Conservation (phyloP, 352 stramenopile species). For the Phytophthora syringae region DNA sequence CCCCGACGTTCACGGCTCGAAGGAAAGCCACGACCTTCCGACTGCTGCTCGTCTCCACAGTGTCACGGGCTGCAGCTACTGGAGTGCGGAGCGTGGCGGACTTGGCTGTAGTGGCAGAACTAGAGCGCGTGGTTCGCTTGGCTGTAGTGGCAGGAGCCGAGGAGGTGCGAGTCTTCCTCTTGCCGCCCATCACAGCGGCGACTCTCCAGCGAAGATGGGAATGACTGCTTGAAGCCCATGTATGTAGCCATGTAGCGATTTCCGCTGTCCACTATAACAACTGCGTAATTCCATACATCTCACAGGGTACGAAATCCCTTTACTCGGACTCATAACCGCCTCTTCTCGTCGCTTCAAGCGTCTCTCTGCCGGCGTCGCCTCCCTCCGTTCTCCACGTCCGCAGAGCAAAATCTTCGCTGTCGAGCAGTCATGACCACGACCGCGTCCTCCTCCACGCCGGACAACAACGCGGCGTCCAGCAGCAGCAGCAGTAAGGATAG, state of each 20-base stretch:
- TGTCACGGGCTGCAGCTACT: constrained; percentile 2
- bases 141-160: neutral
- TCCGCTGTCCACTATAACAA: neutral
- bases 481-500: too few relatives aligned
- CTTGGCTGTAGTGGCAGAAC: neutral
- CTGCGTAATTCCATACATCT: neutral
- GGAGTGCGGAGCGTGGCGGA: neutral
- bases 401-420: constrained; percentile 21
- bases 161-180: too few relatives aligned
- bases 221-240: constrained; percentile 1
- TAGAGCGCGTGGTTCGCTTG: constrained; percentile 18
- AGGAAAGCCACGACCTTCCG: constrained; percentile 39
- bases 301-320: too few relatives aligned
- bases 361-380: constrained; percentile 32
- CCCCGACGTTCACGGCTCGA: constrained; percentile 39
- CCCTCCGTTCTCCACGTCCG: neutral
- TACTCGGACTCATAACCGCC: constrained; percentile 21
- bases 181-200: constrained; percentile 4
- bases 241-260: neutral
- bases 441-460: constrained; percentile 5
- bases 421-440: constrained; percentile 42
- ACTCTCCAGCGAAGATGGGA: neutral
- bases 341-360: constrained; percentile 26
- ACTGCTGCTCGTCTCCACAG: neutral
- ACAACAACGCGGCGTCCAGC: constrained; percentile 17